Evolutionary conservation across 1,284 basidiomycete genomes (phyloP).

Genomic region (Blastosporella zonata): DNA sequence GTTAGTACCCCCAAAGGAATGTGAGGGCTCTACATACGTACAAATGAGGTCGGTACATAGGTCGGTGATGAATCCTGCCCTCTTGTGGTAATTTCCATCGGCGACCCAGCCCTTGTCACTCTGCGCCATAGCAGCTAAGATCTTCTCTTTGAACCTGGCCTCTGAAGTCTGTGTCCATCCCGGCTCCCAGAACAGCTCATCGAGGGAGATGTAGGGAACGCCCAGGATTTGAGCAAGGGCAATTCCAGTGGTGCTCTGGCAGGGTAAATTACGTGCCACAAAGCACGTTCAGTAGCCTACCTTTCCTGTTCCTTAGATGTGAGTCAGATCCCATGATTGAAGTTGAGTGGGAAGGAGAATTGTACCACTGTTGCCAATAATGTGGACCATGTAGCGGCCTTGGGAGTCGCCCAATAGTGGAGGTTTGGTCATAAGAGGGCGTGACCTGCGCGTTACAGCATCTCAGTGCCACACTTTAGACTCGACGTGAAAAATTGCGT

Average conservation of each 20-base stretch:
- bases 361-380: conserved; percentile 57
- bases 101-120: conserved; percentile 45
- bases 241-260: conserved; percentile 46
- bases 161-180: conserved; percentile 38
- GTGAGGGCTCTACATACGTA: conserved; percentile 47
- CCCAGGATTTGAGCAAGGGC: conserved; percentile 44
- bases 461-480: background rate
- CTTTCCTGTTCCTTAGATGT: conserved; percentile 42
- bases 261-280: background rate
- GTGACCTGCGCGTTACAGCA: conserved; percentile 14
- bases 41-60: conserved; percentile 59
- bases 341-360: conserved; percentile 6
- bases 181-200: conserved; percentile 46
- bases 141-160: conserved; percentile 36
- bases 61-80: conserved; percentile 35
- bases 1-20: background rate
- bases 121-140: conserved; percentile 29
- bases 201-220: conserved; percentile 44
- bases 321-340: background rate
- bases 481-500: conserved; percentile 20
- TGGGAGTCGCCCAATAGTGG: conserved; percentile 47
- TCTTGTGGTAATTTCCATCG: conserved; percentile 42
- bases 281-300: conserved; percentile 21
- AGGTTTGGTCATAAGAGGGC: background rate
- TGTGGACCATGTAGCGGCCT: conserved; percentile 45